Evolutionary conservation across 495 filamentous ascomycete genomes (phyloP).

Genomic region (Aspergillus haitiensis): DNA sequence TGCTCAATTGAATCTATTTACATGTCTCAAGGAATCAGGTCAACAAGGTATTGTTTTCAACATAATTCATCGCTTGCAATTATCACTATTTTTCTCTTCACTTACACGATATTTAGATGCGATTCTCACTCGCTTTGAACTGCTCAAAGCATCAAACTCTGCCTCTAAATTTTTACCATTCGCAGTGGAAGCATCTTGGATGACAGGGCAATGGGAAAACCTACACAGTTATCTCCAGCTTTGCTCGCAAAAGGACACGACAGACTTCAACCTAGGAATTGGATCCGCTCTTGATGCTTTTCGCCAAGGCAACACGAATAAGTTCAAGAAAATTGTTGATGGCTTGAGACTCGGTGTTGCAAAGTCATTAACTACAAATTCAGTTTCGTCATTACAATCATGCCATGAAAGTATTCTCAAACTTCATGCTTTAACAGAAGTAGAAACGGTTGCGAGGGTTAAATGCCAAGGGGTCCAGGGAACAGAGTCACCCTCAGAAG

Average conservation of each 20-base stretch:
- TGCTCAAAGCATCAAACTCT: slow-evolving; percentile 57
- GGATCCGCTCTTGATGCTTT: slow-evolving; percentile 70
- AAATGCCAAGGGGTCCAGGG: slow-evolving; percentile 26
- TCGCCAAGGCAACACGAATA: slow-evolving; percentile 49
- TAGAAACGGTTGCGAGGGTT: slow-evolving; percentile 72
- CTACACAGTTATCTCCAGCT: slow-evolving; percentile 67
- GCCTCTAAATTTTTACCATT: slow-evolving; percentile 68
- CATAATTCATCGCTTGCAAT: slow-evolving; percentile 22
- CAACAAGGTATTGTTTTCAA: slow-evolving; percentile 65
- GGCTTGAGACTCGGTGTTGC: slow-evolving; percentile 68
- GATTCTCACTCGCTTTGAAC: slow-evolving; percentile 79
- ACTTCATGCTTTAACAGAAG: slow-evolving; percentile 81
- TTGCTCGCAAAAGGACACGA: slow-evolving; percentile 49
- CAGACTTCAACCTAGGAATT: slow-evolving; percentile 81
- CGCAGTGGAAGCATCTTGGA: slow-evolving; percentile 88
- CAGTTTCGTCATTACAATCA: slow-evolving; percentile 73
- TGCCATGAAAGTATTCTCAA: slow-evolving; percentile 80
- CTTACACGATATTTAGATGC: slow-evolving; percentile 57
- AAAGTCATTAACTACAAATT: slow-evolving; percentile 67
- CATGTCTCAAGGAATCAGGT: slow-evolving; percentile 87
- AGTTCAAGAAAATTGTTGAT: slow-evolving; percentile 60
- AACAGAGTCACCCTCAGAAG: slow-evolving; percentile 32
- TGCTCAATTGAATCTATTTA: slow-evolving; percentile 78
- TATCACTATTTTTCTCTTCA: background rate
- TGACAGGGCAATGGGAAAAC: slow-evolving; percentile 75